Evolutionary conservation across 2,329 filamentous ascomycete species (phyloP).

Genomic region (Rutstroemia sp.): DNA sequence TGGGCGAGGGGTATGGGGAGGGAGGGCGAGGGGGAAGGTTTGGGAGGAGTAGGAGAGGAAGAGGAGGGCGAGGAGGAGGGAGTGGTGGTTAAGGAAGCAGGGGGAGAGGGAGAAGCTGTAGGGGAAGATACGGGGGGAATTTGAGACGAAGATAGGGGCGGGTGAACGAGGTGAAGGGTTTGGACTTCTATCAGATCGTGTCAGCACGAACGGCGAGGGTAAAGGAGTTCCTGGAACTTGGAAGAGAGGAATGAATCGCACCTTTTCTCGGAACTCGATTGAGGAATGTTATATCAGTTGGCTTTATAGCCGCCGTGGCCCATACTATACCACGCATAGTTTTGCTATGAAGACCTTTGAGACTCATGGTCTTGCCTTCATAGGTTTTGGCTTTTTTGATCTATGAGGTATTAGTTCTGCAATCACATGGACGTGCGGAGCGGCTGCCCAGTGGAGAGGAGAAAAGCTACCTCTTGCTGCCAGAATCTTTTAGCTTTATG

Average conservation of each 20-base stretch:
- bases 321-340: constrained; percentile 9
- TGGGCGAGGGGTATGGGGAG: neutral
- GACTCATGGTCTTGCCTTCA: constrained; percentile 11
- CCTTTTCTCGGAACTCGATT: constrained; percentile 12
- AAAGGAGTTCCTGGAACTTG: no score
- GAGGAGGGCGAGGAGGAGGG: neutral
- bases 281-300: constrained; percentile 14
- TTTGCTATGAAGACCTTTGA: constrained; percentile 12
- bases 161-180: neutral
- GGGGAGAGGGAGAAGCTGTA: no score
- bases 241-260: neutral
- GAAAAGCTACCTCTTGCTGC: constrained; percentile 11
- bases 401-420: neutral
- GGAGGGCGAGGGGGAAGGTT: neutral
- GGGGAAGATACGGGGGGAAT: no score
- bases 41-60: neutral
- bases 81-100: neutral
- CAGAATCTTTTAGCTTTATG: constrained; percentile 7
- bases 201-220: no score
- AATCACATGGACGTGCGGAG: neutral
- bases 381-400: constrained; percentile 13
- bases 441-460: neutral
- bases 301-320: constrained; percentile 10
- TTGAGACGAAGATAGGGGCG: neutral
- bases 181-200: no score